These are phyloP conservation scores for Vaccinium vitisidaea DNA, from an alignment of 148 eudicot genomes.

Conservation along the genomic window DNA sequence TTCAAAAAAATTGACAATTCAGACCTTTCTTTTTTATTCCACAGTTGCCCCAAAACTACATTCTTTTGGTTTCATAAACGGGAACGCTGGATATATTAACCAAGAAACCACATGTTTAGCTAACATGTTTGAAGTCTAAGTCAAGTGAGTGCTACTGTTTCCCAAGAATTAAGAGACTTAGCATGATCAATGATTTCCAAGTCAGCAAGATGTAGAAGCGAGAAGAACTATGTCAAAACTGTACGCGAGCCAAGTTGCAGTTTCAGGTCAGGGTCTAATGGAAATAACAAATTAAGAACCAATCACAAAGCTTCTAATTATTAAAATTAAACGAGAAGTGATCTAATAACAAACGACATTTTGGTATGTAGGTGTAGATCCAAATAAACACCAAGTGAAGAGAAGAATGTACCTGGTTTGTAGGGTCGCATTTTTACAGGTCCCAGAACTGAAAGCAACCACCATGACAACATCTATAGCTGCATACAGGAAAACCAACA, in stretches of 20 bases:
- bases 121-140: not conserved
- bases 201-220: conserved; percentile 56
- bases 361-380: not conserved
- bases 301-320: not conserved
- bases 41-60: not conserved
- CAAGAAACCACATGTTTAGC: not conserved
- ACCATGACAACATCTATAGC: conserved; percentile 63
- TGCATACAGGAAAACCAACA: conserved; percentile 73
- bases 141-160: not conserved
- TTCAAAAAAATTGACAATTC: conserved; percentile 13
- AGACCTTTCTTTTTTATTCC: not conserved
- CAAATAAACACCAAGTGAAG: not conserved
- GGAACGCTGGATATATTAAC: too few species aligned
- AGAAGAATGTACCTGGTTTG: conserved; percentile 9
- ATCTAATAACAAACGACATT: not conserved
- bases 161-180: not conserved
- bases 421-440: conserved; percentile 38
- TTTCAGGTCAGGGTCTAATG: too few species aligned
- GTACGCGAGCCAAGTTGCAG: too few species aligned
- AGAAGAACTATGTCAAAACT: conserved; percentile 59
- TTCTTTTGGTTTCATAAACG: not conserved
- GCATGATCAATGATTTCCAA: conserved; percentile 61
- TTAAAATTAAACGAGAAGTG: not conserved
- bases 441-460: conserved; percentile 52
- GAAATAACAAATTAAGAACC: not conserved